Evolutionary conservation across 768 basidiomycete species (phyloP).

Genomic region (Paxillus ammoniavirescens): DNA sequence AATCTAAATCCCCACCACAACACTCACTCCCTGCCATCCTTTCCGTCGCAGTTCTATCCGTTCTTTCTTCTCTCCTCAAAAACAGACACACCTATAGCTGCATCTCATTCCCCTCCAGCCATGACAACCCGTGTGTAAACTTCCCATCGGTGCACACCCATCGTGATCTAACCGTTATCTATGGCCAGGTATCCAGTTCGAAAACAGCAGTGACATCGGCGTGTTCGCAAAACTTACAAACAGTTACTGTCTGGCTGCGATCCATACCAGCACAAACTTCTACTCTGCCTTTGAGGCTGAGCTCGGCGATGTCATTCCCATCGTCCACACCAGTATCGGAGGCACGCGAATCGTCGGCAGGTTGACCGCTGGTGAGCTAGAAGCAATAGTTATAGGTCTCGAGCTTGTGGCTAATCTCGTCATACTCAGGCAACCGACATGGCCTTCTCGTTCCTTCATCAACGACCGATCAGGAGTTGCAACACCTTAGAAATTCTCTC

Average conservation of each 20-base stretch:
- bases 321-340: slow-evolving; percentile 93
- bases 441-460: slow-evolving; percentile 94
- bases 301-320: slow-evolving; percentile 88
- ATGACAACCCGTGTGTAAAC: slow-evolving; percentile 67
- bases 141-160: background rate
- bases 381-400: background rate
- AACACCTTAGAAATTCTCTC: slow-evolving; percentile 93
- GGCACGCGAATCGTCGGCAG: slow-evolving; percentile 94
- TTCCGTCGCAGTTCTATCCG: background rate
- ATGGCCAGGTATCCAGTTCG: slow-evolving; percentile 80
- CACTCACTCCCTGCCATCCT: background rate
- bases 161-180: slow-evolving; percentile 5
- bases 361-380: slow-evolving; percentile 73
- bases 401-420: background rate
- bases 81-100: background rate
- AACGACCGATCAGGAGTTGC: slow-evolving; percentile 97
- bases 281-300: slow-evolving; percentile 97
- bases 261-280: slow-evolving; percentile 96
- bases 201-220: slow-evolving; percentile 93
- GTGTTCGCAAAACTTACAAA: slow-evolving; percentile 98
- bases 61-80: background rate
- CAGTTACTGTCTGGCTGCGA: slow-evolving; percentile 92
- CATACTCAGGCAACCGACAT: slow-evolving; percentile 79
- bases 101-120: slow-evolving; percentile 11
- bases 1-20: background rate